Percentiles rank a stretch among this genome's conserved stretches.
Conservation (phyloP, 345 rosid species). For the Populus tremula region DNA sequence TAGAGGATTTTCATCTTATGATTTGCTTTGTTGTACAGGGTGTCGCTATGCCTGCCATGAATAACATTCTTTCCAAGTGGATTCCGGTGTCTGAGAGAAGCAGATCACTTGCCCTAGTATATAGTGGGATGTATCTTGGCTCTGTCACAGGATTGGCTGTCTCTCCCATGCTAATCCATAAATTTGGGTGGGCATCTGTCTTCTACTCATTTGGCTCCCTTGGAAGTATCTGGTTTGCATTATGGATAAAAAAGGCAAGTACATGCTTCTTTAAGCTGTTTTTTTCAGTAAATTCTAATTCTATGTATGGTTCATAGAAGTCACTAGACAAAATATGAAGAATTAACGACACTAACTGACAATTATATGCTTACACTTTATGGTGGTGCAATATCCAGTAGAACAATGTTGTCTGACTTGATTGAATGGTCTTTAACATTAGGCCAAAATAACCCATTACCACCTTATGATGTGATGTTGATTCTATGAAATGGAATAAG, state of each 20-base stretch:
- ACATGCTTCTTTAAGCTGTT: conserved; percentile 10
- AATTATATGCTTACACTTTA: neutral
- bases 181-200: conserved; percentile 94
- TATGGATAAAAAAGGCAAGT: conserved; percentile 70
- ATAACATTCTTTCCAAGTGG: conserved; percentile 94
- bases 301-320: neutral
- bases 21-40: conserved; percentile 55
- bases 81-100: conserved; percentile 98
- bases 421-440: neutral
- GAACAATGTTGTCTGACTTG: neutral
- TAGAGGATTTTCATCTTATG: conserved; percentile 21
- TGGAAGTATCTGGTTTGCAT: conserved; percentile 83
- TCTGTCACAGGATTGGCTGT: conserved; percentile 85
- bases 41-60: conserved; percentile 99
- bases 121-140: conserved; percentile 99
- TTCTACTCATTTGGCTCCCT: conserved; percentile 94
- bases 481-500: neutral
- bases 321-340: neutral
- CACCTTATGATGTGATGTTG: neutral
- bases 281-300: neutral
- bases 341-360: neutral
- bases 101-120: conserved; percentile 90
- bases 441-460: neutral
- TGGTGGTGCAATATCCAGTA: neutral
- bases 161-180: conserved; percentile 80